Conservation (phyloP, 2,329 filamentous ascomycete genomes). For the Bipolaris sorokiniana region DNA sequence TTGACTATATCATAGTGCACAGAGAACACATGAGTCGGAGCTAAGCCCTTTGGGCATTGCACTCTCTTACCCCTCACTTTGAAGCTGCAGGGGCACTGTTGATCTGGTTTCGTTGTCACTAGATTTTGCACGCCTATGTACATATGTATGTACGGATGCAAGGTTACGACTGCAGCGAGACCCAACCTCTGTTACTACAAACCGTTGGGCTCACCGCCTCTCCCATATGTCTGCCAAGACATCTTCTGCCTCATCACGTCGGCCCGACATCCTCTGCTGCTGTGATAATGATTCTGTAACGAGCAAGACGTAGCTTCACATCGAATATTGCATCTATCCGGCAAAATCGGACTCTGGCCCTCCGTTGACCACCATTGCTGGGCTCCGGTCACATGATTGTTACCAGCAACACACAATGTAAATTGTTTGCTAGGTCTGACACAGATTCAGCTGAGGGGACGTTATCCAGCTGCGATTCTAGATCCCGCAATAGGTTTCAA, state of each 20-base stretch:
- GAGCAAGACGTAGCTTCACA: background rate
- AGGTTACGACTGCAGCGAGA: background rate
- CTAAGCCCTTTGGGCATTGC: background rate
- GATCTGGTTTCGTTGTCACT: background rate
- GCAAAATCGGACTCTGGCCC: background rate
- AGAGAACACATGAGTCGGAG: background rate
- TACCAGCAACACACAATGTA: background rate
- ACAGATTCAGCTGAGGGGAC: background rate
- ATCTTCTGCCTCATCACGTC: background rate
- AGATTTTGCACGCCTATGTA: background rate
- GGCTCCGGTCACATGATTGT: background rate
- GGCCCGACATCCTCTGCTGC: background rate
- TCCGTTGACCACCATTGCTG: background rate
- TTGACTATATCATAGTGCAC: background rate
- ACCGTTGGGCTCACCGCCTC: background rate
- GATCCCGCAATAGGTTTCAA: background rate
- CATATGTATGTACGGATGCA: background rate
- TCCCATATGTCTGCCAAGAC: background rate
- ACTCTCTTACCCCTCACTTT: background rate
- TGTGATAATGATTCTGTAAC: background rate
- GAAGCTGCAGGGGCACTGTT: background rate
- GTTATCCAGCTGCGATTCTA: background rate
- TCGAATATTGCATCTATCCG: background rate
- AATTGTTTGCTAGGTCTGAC: background rate
- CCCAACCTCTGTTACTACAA: background rate